phyloP scores from a whole-genome alignment of 176 grass and related monocot genomes.

The Thinopyrum elongatum region DNA sequence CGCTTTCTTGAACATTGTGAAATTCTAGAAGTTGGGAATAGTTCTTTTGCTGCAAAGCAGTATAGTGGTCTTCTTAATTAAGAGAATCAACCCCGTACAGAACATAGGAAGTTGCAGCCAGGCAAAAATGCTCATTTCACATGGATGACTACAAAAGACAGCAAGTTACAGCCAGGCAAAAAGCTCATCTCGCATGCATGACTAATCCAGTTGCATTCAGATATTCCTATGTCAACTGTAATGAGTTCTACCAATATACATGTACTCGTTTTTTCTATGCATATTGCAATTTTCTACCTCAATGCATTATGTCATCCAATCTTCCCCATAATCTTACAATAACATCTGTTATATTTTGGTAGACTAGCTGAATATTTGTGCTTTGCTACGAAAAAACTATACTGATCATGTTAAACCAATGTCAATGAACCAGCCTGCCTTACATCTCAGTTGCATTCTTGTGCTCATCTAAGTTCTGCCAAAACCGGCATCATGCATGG shows the following conservation, averaged over 20 bases:
- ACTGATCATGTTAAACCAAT: neutral
- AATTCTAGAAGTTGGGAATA: neutral
- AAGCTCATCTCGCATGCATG: neutral
- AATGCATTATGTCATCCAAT: no score
- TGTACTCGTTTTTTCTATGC: neutral
- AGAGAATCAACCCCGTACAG: neutral
- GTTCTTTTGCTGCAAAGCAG: constrained; percentile 10
- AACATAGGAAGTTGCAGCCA: constrained; percentile 7
- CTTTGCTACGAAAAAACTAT: neutral
- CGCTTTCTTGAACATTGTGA: no score
- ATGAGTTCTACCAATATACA: neutral
- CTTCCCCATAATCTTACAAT: neutral
- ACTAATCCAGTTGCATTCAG: neutral
- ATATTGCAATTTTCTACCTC: neutral
- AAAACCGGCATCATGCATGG: neutral
- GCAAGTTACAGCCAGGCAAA: constrained; percentile 14
- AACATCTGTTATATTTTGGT: constrained; percentile 12
- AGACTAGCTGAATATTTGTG: neutral
- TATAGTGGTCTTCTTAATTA: constrained; percentile 17
- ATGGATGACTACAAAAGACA: constrained; percentile 19
- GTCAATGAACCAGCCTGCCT: neutral
- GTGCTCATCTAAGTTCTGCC: neutral
- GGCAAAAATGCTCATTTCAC: neutral
- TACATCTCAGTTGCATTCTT: neutral
- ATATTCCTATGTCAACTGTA: constrained; percentile 4